Base-by-base conservation (phyloP, 305 asterid genomes). In the Fraxinus sp. region DNA sequence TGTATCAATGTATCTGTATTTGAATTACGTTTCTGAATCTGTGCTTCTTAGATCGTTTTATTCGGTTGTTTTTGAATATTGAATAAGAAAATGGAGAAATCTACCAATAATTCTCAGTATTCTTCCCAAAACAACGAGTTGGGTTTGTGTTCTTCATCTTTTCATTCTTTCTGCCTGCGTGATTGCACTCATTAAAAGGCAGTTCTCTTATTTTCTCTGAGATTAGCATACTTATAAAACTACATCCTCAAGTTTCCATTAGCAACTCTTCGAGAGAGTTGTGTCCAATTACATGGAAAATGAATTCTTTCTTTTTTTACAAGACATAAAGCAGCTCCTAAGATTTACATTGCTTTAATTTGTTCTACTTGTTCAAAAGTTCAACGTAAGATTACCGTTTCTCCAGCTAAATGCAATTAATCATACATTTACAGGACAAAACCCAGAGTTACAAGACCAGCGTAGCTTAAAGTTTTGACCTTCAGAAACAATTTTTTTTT, bases 271-370 rank as follows among this genome's bases (percentile, higher is more conserved):
- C 82, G 11, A 79, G 46, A 18, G 75, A 59, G 70, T 33, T 26
- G 6, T 10, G 77, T 77, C 77, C 64, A 80, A 13, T 37, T 30
- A 80, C 57, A 77, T 30, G 20, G 36, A 76, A 82, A 79, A 55
- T 18, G 20, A 13, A 24, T 57, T 39, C 71, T 62, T 70, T 80
- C 43, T 77, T 20, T 37, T 68, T 33, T 22, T 36, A 33, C 36
- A 80, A 68, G 41, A 41, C 73, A 72, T 78, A 74, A 81, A 14
- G 75, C 73, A 64, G 83, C 46, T n/a, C 77, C 41, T 10, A 80
- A 4, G 81, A 78, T 33, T 55, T 32, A 37, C 9, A 83, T 79
- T 26, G 77, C 57, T 46, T 39, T 14, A 41, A 37, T 64, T 82
- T 71, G 13, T 36, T 79, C 37, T 33, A 20, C 5, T 62, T 62